Conservation (phyloP, 2,329 filamentous ascomycete species). For the Cercospora sp. region DNA sequence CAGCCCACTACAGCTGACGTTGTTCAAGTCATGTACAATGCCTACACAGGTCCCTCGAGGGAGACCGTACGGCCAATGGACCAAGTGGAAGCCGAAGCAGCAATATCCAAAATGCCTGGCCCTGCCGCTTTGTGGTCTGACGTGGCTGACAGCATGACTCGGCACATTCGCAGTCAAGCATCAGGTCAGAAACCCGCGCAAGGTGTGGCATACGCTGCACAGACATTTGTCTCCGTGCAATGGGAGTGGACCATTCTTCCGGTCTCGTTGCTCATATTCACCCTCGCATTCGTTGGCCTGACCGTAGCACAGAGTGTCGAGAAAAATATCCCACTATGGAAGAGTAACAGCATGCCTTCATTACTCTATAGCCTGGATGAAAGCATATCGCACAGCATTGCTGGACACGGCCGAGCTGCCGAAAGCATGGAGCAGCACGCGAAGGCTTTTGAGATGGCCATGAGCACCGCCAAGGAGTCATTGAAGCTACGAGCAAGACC, state of each 20-base stretch:
- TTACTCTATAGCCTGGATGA: slow-evolving; percentile 18
- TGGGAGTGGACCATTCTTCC: slow-evolving; percentile 21
- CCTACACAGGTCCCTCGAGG: background rate
- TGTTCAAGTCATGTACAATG: background rate
- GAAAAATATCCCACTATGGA: slow-evolving; percentile 14
- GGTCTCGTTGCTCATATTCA: slow-evolving; percentile 12
- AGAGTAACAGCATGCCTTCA: slow-evolving; percentile 20
- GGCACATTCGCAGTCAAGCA: background rate
- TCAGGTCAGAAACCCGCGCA: background rate
- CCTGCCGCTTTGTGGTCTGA: slow-evolving; percentile 2
- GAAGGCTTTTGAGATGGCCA: slow-evolving; percentile 6
- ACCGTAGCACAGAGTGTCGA: slow-evolving; percentile 11
- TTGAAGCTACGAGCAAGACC: background rate
- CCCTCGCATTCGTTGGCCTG: slow-evolving; percentile 1
- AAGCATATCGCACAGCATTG: background rate
- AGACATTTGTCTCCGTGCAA: slow-evolving; percentile 16
- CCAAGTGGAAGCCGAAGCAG: too few relatives aligned
- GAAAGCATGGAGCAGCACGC: slow-evolving; percentile 6
- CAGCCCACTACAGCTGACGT: background rate
- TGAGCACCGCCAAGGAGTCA: background rate
- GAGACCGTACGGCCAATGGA: background rate
- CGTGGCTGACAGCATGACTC: slow-evolving; percentile 18
- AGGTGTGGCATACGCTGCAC: background rate
- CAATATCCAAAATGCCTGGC: background rate
- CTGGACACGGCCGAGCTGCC: background rate